Evolutionary conservation across 345 rosid genomes (phyloP).

Genomic region (Salix dunnii): DNA sequence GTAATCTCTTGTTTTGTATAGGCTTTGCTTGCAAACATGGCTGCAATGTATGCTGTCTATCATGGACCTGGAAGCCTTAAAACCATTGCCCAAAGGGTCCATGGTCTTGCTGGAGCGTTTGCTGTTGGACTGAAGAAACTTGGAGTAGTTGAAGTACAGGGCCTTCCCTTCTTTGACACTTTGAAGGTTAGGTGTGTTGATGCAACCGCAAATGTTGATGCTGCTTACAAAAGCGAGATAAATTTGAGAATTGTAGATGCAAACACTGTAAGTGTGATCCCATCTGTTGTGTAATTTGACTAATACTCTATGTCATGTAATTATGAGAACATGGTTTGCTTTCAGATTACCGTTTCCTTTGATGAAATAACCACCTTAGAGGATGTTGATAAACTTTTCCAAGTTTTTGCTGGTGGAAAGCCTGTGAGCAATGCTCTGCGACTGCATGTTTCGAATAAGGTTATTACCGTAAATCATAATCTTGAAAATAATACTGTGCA

Average conservation of each 20-base stretch:
- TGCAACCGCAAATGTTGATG: constrained; percentile 77
- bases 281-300: constrained; percentile 4
- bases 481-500: constrained; percentile 1
- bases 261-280: constrained; percentile 59
- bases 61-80: constrained; percentile 94
- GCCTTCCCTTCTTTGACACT: constrained; percentile 88
- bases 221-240: constrained; percentile 65
- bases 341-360: constrained; percentile 84
- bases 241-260: constrained; percentile 80
- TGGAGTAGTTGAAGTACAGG: constrained; percentile 77
- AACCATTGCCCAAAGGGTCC: constrained; percentile 76
- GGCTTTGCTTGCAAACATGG: constrained; percentile 99
- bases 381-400: constrained; percentile 81
- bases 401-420: constrained; percentile 74
- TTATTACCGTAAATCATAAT: constrained; percentile 6
- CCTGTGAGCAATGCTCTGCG: constrained; percentile 47
- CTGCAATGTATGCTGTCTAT: constrained; percentile 96
- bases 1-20: constrained; percentile 27
- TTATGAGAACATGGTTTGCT: constrained; percentile 20
- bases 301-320: neutral
- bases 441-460: neutral
- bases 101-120: constrained; percentile 90
- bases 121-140: constrained; percentile 88
- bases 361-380: constrained; percentile 95
- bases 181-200: constrained; percentile 76